Conservation (phyloP, 1,284 basidiomycete species). For the Austroboletus novae-zelandiae region DNA sequence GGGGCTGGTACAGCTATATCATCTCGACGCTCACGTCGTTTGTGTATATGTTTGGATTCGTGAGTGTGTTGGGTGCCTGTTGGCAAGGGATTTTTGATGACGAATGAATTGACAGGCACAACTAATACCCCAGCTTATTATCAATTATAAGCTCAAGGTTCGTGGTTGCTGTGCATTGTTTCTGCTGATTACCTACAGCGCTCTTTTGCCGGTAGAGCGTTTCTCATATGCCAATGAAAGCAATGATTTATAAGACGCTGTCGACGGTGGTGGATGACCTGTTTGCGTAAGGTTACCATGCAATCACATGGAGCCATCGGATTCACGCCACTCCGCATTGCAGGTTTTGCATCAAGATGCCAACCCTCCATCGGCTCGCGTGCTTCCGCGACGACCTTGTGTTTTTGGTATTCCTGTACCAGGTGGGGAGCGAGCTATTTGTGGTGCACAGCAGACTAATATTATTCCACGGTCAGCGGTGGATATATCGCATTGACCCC, state of each 20-base stretch:
- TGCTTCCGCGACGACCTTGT: slow-evolving; percentile 93
- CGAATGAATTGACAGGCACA: slow-evolving; percentile 58
- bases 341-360: slow-evolving; percentile 95
- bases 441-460: slow-evolving; percentile 15
- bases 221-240: slow-evolving; percentile 94
- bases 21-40: slow-evolving; percentile 87
- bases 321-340: slow-evolving; percentile 10
- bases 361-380: slow-evolving; percentile 84
- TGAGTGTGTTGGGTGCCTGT: slow-evolving; percentile 41
- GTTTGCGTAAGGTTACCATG: slow-evolving; percentile 65
- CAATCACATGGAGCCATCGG: slow-evolving; percentile 15
- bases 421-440: slow-evolving; percentile 49
- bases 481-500: slow-evolving; percentile 94
- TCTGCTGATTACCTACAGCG: slow-evolving; percentile 9
- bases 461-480: slow-evolving; percentile 53
- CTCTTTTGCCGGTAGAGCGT: slow-evolving; percentile 56
- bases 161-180: slow-evolving; percentile 17
- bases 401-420: slow-evolving; percentile 83
- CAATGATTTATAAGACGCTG: slow-evolving; percentile 93
- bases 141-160: slow-evolving; percentile 96
- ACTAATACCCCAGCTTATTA: slow-evolving; percentile 88
- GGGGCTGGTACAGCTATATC: slow-evolving; percentile 94
- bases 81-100: slow-evolving; percentile 15
- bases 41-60: slow-evolving; percentile 97
- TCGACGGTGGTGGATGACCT: slow-evolving; percentile 92